Base-by-base conservation (phyloP, 352 stramenopile genomes). In the Phytophthora chlamydospora region DNA sequence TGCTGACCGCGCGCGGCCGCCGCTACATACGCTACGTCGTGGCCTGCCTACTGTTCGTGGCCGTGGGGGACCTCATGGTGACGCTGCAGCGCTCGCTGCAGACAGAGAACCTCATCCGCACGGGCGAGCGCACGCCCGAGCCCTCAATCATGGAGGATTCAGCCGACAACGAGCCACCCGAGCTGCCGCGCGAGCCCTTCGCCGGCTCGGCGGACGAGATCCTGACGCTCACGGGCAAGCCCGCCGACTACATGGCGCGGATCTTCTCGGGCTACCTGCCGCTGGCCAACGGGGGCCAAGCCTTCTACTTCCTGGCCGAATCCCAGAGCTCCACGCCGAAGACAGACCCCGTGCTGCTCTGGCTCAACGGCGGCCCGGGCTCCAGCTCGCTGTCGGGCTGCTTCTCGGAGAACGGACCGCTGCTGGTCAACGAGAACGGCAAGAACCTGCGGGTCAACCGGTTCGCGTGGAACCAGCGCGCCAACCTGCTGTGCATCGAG, bases 301-400 rank as follows among this genome's bases (percentile, higher is more conserved):
- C 63, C n/a, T 89, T 89, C 55, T 90, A 90, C 67, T 90, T 86
- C 53, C 58, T 87, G 33, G 81, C 81, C 24, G 78, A 89, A 53
- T 88, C 78, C 9, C 81, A 90, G 62, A 87, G 69, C 46, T 13
- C 51, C 4, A 72, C 47, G 6, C 41, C 68, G 0, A 44, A 65
- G 4, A 53, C 72, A 39, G 80, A 88, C 63, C 79, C 83, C 0
- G 74, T 92, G 47, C 36, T 89, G 47, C 66, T 90, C 4, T 92
- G 83, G 80, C 77, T 89, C 33, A 90, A 88, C 34, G 83, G 83
- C 13, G 83, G 83, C 0, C 83, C 83, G 0, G 83, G 83, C 0
- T 62, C 76, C 7, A 88, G 76, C 47, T 89, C 81, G 33, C 63
- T 93, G 11, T 55, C 66, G 0, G 83, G 83, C 19, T 83, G 75